Conservation (phyloP, 2,329 filamentous ascomycete species). For the Hortaea sp. region DNA sequence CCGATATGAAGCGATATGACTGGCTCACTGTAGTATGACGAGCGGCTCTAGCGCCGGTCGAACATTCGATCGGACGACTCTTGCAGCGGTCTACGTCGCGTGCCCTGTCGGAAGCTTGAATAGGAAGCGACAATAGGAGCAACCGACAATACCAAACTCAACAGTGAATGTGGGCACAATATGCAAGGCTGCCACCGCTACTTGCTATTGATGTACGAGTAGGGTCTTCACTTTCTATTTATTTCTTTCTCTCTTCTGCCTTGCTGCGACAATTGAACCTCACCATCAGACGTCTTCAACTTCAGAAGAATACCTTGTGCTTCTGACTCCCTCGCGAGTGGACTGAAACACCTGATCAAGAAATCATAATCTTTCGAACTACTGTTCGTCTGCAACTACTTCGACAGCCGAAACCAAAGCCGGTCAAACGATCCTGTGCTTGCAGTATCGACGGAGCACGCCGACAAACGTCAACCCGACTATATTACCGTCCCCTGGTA, state of each 20-base stretch:
- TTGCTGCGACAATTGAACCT: background rate
- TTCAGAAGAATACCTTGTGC: background rate
- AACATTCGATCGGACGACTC: background rate
- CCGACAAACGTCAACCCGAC: background rate
- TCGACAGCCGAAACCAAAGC: too few species aligned
- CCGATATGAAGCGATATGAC: too few species aligned
- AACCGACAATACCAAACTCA: background rate
- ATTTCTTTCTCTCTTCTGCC: background rate
- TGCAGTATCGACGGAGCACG: too few species aligned
- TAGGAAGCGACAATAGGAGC: background rate
- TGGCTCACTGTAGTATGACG: too few species aligned
- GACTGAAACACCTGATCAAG: background rate
- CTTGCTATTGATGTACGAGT: constrained; percentile 1
- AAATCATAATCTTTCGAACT: too few species aligned
- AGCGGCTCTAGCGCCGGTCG: too few species aligned
- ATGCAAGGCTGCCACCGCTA: background rate
- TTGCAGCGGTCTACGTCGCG: background rate
- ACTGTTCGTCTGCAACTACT: too few species aligned
- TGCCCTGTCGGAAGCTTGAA: background rate
- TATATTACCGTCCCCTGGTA: background rate
- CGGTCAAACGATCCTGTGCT: too few species aligned
- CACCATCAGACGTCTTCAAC: background rate
- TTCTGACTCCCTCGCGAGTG: background rate
- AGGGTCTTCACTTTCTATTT: background rate
- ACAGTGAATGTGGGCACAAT: background rate